Conservation (phyloP, 306 rosid species). For the Benincasa hispida region DNA sequence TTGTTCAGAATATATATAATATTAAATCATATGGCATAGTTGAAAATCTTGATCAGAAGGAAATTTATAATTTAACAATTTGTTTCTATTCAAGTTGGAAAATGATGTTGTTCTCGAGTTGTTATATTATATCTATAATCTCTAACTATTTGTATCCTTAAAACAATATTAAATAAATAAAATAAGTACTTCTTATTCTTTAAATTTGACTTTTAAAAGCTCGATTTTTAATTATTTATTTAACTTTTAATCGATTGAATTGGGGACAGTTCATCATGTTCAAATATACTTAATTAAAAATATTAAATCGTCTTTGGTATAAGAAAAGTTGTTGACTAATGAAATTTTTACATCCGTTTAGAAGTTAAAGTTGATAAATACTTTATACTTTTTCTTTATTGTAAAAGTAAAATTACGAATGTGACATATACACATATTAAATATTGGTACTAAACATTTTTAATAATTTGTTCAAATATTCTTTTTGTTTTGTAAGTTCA, state of each 20-base stretch:
- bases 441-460: not conserved
- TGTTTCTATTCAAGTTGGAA: not conserved
- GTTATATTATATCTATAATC: not conserved
- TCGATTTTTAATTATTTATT: not conserved
- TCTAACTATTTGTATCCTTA: not conserved
- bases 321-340: not conserved
- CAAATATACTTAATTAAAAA: not conserved
- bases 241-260: not conserved
- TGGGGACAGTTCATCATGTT: not conserved
- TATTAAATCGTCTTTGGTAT: not conserved
- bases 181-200: not conserved
- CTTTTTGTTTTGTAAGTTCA: not conserved
- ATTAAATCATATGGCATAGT: not conserved
- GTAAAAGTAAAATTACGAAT: not conserved
- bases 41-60: not conserved
- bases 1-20: no score
- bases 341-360: not conserved
- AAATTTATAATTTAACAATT: not conserved
- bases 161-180: not conserved
- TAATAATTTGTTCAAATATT: no score
- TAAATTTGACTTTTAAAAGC: not conserved
- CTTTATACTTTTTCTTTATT: not conserved
- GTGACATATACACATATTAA: not conserved
- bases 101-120: not conserved
- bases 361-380: not conserved